phyloP scores from a whole-genome alignment of 768 basidiomycete genomes.

The Daedaleopsis sinensis region DNA sequence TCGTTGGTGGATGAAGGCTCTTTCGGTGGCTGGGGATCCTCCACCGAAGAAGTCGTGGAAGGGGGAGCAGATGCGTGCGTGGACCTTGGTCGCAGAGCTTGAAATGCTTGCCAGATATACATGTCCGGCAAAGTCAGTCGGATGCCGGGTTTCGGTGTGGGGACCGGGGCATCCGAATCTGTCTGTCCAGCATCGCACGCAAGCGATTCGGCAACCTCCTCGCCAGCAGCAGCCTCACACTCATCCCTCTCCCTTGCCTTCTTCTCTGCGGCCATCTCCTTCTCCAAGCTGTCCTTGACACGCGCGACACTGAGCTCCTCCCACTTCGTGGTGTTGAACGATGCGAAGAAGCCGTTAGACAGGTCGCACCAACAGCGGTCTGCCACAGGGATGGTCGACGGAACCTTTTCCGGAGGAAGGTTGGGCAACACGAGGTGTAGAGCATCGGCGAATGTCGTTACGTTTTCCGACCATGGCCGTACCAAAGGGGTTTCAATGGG shows the following conservation, averaged over 20 bases:
- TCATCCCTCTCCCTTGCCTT: not conserved
- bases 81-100: not conserved
- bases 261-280: conserved; percentile 25
- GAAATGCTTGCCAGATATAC: not conserved
- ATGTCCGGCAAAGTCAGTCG: not conserved
- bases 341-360: conserved; percentile 68
- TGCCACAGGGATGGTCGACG: conserved; percentile 61
- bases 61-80: not conserved
- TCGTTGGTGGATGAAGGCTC: not conserved
- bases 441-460: conserved; percentile 75
- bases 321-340: conserved; percentile 78
- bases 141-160: not conserved
- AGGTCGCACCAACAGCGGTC: conserved; percentile 91
- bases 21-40: not conserved
- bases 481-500: conserved; percentile 64
- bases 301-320: conserved; percentile 65
- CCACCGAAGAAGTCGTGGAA: not conserved
- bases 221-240: conserved; percentile 9
- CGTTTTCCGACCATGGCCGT: conserved; percentile 65
- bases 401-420: conserved; percentile 46
- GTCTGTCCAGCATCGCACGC: conserved; percentile 1
- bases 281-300: conserved; percentile 40
- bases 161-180: not conserved
- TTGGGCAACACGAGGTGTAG: conserved; percentile 45
- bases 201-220: not conserved